Base-by-base conservation (phyloP, 106 monocot genomes). In the Amphibolis antarctica region DNA sequence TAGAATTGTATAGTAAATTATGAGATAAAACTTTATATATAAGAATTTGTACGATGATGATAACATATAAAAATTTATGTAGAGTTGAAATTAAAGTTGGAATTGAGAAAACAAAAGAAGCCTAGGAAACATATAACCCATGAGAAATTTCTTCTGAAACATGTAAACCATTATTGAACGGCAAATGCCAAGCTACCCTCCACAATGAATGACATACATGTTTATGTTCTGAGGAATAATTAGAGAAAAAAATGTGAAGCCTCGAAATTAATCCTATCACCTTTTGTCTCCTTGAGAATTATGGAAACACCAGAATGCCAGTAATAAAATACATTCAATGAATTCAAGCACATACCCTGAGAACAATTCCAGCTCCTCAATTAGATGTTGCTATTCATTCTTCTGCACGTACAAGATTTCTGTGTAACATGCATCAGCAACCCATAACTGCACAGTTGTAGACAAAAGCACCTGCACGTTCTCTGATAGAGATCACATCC, bases 361-460 rank as follows among this genome's bases (percentile, higher is more conserved):
- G 23, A 53, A 20, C n/a, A 53, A 53, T 22, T 53, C 21, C 53
- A 53, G 22, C 53, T 53, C 23, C 57, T 7, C 56, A 57, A 29
- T 28, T 28, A 28, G 56, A 28, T 15, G 28, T 25, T 14, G 14
- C 5, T 14, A 57, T 27, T 36, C 36, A 28, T 26, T 30, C 48
- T 49, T 49, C 48, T 49, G 48, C 48, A 49, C 13, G 48, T 49
- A 49, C 7, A 7, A 36, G 36, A 36, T 36, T 2, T 36, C 48
- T 49, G 10, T 9, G 48, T 49, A 12, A 49, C 13, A 49, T 17
- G 57, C 57, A 28, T 92, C 55, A 92, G 70, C 92, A 92, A 18
- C 87, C 88, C 92, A 92, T 92, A 72, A 92, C 78, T 62, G 92
- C 92, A 73, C 92, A 92, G 59, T 92, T 92, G 68, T 81, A 78